A percentile compares a stretch with the other conserved stretches of the same genome.
Conservation (phyloP, 176 grass and related monocot species). For the maize (Zea mays) region DNA sequence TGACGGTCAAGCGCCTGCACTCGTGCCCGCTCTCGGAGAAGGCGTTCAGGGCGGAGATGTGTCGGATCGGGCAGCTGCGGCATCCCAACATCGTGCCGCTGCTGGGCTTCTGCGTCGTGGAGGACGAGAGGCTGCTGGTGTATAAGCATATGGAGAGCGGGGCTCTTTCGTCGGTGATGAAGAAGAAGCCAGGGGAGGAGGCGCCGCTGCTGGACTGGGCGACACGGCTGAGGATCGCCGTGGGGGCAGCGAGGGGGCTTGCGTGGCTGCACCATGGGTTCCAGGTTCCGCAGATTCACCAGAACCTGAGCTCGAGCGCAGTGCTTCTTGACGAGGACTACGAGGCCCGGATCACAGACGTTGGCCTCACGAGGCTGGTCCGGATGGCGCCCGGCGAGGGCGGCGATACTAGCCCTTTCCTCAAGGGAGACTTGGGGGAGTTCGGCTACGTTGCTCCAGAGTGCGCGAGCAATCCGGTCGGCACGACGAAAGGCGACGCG, state of each 20-base stretch:
- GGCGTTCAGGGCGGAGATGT: constrained; percentile 74
- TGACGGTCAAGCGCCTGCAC: constrained; percentile 91
- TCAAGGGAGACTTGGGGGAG: constrained; percentile 86
- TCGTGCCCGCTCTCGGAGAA: constrained; percentile 91
- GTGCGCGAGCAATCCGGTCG: constrained; percentile 66
- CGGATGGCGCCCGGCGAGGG: constrained; percentile 60
- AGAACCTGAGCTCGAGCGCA: constrained; percentile 80
- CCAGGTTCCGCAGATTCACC: constrained; percentile 72
- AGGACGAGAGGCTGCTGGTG: constrained; percentile 89
- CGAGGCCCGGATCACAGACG: constrained; percentile 89
- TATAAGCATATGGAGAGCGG: constrained; percentile 94
- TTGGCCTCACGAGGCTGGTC: constrained; percentile 70
- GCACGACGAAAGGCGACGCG: constrained; percentile 72
- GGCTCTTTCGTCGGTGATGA: constrained; percentile 57
- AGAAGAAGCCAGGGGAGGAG: constrained; percentile 42
- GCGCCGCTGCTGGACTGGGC: constrained; percentile 60
- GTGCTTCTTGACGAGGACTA: constrained; percentile 90
- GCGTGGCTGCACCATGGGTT: constrained; percentile 98
- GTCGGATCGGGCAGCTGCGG: constrained; percentile 70
- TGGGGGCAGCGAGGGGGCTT: constrained; percentile 68
- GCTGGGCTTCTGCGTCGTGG: constrained; percentile 89
- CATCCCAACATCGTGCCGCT: constrained; percentile 95
- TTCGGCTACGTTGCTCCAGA: constrained; percentile 90
- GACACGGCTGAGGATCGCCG: constrained; percentile 64
- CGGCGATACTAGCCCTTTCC: constrained; percentile 68